A percentile compares a stretch with the other conserved stretches of the same genome.
Evolutionary conservation across 306 rosid species (phyloP).

Genomic region (Heteromeles arbutifolia): DNA sequence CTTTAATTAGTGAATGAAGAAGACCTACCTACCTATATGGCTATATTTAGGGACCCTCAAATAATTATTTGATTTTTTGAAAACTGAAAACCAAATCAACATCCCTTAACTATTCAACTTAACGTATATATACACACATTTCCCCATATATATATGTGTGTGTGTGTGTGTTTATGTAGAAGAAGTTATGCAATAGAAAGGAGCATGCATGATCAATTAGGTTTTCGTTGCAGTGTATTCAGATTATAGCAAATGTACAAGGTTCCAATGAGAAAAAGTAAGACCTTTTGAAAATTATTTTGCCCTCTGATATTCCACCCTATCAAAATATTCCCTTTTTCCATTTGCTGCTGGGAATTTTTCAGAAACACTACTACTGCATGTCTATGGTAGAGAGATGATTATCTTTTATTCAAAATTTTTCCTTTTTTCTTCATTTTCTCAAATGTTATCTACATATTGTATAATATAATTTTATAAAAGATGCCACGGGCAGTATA

Average conservation of each 20-base stretch:
- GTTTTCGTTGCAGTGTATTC: not conserved
- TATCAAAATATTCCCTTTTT: not conserved
- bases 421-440: not conserved
- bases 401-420: not conserved
- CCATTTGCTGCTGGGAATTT: not conserved
- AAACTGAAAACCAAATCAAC: too few species aligned
- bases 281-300: not conserved
- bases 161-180: too few species aligned
- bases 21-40: too few species aligned
- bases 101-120: too few species aligned
- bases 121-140: not conserved
- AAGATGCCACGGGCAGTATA: constrained; percentile 6
- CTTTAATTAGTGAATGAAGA: too few species aligned
- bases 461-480: not conserved
- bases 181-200: not conserved
- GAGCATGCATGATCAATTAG: not conserved
- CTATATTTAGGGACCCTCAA: too few species aligned
- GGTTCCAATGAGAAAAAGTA: not conserved
- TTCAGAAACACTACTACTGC: not conserved
- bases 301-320: not conserved
- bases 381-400: not conserved
- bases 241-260: not conserved
- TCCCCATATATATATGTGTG: not conserved
- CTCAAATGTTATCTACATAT: not conserved
- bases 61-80: too few species aligned